These are phyloP conservation scores for Wickerhamiella dianesei DNA, from an alignment of 805 yeast genomes.

Conservation along the genomic window DNA sequence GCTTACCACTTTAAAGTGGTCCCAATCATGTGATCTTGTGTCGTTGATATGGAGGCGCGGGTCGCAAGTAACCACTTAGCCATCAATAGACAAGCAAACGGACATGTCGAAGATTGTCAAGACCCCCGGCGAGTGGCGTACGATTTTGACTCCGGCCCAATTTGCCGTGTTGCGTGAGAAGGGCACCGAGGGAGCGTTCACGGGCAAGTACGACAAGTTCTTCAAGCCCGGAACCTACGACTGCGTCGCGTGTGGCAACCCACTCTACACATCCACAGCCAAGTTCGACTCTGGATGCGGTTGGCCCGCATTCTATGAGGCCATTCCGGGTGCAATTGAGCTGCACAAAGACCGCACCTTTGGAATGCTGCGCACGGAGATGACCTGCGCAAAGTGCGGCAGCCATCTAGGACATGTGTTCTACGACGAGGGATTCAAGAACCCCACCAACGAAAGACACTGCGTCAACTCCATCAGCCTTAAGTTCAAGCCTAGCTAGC, in stretches of 20 bases:
- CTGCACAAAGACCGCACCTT: slow-evolving; percentile 44
- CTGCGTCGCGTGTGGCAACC: slow-evolving; percentile 78
- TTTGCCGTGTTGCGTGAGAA: slow-evolving; percentile 62
- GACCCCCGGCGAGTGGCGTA: slow-evolving; percentile 62
- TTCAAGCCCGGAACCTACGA: slow-evolving; percentile 48
- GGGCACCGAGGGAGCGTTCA: slow-evolving; percentile 55
- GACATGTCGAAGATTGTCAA: slow-evolving; percentile 20
- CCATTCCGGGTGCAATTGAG: slow-evolving; percentile 64
- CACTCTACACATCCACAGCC: slow-evolving; percentile 63
- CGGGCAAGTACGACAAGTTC: slow-evolving; percentile 46
- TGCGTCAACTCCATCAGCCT: slow-evolving; percentile 83
- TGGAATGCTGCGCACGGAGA: slow-evolving; percentile 82
- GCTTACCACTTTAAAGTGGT: too few species aligned
- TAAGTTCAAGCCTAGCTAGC: slow-evolving; percentile 34
- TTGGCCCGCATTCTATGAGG: slow-evolving; percentile 95
- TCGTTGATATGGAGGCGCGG: too few species aligned
- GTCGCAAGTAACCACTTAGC: too few species aligned
- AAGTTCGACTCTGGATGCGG: slow-evolving; percentile 91
- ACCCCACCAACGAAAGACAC: slow-evolving; percentile 84
- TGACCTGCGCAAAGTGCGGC: slow-evolving; percentile 77
- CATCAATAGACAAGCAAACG: neutral
- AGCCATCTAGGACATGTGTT: slow-evolving; percentile 95
- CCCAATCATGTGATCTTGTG: too few species aligned
- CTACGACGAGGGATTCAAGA: slow-evolving; percentile 80
- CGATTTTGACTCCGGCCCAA: slow-evolving; percentile 61